These are phyloP conservation scores for Isabelozyma pseudorhagii DNA, from an alignment of 805 yeast species.

Conservation along the genomic window DNA sequence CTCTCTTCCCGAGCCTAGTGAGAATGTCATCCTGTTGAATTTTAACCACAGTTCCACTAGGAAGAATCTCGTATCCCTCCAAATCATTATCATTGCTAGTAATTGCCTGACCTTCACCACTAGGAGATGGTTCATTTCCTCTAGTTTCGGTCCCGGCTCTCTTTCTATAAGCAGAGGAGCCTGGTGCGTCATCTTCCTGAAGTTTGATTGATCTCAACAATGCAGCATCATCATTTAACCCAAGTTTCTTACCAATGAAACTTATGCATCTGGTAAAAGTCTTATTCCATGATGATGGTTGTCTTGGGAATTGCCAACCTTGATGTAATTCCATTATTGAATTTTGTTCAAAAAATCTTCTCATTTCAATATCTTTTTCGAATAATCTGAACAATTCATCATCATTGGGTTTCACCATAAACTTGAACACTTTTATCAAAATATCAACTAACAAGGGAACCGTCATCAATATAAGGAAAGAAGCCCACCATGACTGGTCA, in stretches of 20 bases:
- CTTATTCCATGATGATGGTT: conserved; percentile 24
- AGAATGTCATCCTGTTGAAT: conserved; percentile 18
- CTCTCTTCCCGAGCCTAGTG: conserved; percentile 33
- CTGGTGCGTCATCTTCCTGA: conserved; percentile 18
- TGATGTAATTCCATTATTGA: conserved; percentile 73
- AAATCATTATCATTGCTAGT: conserved; percentile 20
- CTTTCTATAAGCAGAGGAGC: conserved; percentile 43
- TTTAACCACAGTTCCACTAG: conserved; percentile 68
- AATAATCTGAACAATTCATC: conserved; percentile 74
- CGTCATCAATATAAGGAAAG: conserved; percentile 52
- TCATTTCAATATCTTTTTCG: conserved; percentile 66
- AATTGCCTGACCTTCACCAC: conserved; percentile 31
- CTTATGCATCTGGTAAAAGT: conserved; percentile 2
- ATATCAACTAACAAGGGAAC: conserved; percentile 69
- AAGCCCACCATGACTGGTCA: conserved; percentile 87
- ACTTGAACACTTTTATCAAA: conserved; percentile 53
- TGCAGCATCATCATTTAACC: conserved; percentile 5
- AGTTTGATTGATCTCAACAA: neutral
- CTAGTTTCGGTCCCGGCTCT: conserved; percentile 47
- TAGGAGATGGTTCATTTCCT: conserved; percentile 51
- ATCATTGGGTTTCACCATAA: conserved; percentile 62
- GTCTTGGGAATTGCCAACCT: conserved; percentile 70
- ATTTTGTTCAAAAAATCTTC: conserved; percentile 67
- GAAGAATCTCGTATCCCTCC: conserved; percentile 55
- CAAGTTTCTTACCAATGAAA: conserved; percentile 14